phyloP scores from a whole-genome alignment of 805 yeast species.

The Yarrowia alimentaria region DNA sequence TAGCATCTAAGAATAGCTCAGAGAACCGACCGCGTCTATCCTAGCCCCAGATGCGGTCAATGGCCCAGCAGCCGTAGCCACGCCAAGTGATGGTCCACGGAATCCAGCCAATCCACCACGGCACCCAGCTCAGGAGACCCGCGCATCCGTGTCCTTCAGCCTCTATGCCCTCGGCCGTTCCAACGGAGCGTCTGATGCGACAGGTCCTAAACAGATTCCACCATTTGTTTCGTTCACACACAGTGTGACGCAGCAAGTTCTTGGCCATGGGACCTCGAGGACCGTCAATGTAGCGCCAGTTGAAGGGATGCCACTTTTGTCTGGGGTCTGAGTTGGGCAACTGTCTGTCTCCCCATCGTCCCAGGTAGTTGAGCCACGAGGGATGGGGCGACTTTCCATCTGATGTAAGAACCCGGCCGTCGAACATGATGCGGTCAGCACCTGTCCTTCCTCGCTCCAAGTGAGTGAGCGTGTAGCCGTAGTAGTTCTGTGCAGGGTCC shows the following conservation, averaged over 20 bases:
- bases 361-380: slow-evolving; percentile 75
- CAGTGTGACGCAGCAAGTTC: slow-evolving; percentile 62
- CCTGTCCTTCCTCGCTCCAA: slow-evolving; percentile 1
- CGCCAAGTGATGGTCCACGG: slow-evolving; percentile 40
- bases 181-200: slow-evolving; percentile 67
- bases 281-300: slow-evolving; percentile 88
- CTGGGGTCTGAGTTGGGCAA: slow-evolving; percentile 66
- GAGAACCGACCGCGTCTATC: not conserved
- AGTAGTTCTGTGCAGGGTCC: slow-evolving; percentile 83
- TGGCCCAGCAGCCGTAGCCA: slow-evolving; percentile 38
- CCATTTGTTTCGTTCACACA: slow-evolving; percentile 88
- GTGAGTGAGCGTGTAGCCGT: slow-evolving; percentile 72
- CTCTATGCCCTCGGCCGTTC: slow-evolving; percentile 86
- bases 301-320: slow-evolving; percentile 83
- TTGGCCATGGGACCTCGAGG: slow-evolving; percentile 88
- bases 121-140: slow-evolving; percentile 51
- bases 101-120: slow-evolving; percentile 49
- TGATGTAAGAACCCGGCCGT: slow-evolving; percentile 42
- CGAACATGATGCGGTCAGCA: slow-evolving; percentile 10
- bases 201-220: slow-evolving; percentile 88
- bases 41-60: slow-evolving; percentile 39
- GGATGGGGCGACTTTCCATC: slow-evolving; percentile 50
- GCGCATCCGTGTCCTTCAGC: slow-evolving; percentile 87
- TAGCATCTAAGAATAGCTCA: no score
- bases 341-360: slow-evolving; percentile 89